phyloP scores from a whole-genome alignment of 495 filamentous ascomycete species.

The Paragyromitra xinjiangensis region DNA sequence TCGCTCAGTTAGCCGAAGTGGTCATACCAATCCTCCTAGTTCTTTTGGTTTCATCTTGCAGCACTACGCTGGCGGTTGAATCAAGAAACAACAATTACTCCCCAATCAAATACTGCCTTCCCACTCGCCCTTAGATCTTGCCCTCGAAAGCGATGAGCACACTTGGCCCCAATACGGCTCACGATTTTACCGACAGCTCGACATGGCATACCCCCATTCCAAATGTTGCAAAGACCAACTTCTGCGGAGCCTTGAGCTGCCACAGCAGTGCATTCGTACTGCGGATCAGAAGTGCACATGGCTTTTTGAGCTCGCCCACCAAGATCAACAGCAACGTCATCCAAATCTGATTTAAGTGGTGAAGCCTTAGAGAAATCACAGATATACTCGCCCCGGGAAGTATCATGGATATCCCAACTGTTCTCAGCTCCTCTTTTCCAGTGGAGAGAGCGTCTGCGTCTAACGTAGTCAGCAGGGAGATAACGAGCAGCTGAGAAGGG shows the following conservation, averaged over 20 bases:
- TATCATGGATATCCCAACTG: slow-evolving; percentile 31
- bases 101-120: slow-evolving; percentile 40
- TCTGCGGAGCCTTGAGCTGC: slow-evolving; percentile 19
- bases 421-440: slow-evolving; percentile 2
- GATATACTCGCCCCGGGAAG: slow-evolving; percentile 23
- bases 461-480: slow-evolving; percentile 1
- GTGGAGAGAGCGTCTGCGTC: slow-evolving; percentile 5
- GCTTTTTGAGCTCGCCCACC: slow-evolving; percentile 8
- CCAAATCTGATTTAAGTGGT: slow-evolving; percentile 32
- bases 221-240: slow-evolving; percentile 34
- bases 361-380: slow-evolving; percentile 30
- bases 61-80: neutral
- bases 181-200: slow-evolving; percentile 31
- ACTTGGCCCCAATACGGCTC: slow-evolving; percentile 29
- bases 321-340: slow-evolving; percentile 18
- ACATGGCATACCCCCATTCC: slow-evolving; percentile 31
- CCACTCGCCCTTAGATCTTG: slow-evolving; percentile 6
- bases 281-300: slow-evolving; percentile 16
- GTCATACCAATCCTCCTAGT: neutral
- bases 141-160: slow-evolving; percentile 28
- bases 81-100: slow-evolving; percentile 31
- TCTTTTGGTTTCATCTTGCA: too few species aligned
- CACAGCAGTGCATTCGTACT: slow-evolving; percentile 22
- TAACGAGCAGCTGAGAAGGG: slow-evolving; percentile 16
- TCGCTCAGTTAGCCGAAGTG: neutral